Evolutionary conservation across 208 protist species (phyloP).

Genomic region (Trypanosoma avium): DNA sequence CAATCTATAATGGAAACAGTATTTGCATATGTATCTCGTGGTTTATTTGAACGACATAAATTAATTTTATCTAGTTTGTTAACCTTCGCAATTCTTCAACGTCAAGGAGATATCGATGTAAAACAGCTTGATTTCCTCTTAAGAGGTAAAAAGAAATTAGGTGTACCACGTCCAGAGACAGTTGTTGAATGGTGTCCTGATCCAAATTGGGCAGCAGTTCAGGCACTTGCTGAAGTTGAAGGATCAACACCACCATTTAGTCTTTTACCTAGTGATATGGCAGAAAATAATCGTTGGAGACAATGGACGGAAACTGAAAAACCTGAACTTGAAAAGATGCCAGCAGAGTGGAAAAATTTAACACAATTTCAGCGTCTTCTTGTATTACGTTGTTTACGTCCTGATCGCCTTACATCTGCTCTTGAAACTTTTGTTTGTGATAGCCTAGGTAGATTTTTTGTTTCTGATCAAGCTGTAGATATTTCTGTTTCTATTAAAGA

Average conservation of each 20-base stretch:
- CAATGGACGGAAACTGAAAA: slow-evolving; percentile 93
- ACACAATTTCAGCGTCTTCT: slow-evolving; percentile 95
- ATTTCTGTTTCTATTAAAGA: slow-evolving; percentile 95
- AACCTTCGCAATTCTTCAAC: slow-evolving; percentile 92
- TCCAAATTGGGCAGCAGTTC: slow-evolving; percentile 90
- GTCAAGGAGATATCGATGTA: slow-evolving; percentile 71
- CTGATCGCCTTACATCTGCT: slow-evolving; percentile 96
- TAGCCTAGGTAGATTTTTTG: slow-evolving; percentile 94
- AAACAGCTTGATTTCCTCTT: slow-evolving; percentile 96
- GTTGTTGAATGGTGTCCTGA: slow-evolving; percentile 92
- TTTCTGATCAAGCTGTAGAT: slow-evolving; percentile 93
- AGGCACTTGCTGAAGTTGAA: slow-evolving; percentile 91
- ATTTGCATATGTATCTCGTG: slow-evolving; percentile 96
- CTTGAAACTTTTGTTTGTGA: slow-evolving; percentile 93
- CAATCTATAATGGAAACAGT: slow-evolving; percentile 94
- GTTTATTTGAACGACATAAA: slow-evolving; percentile 99
- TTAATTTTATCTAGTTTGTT: slow-evolving; percentile 97
- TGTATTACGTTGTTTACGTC: slow-evolving; percentile 95
- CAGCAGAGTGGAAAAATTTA: slow-evolving; percentile 95
- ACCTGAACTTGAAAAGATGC: slow-evolving; percentile 91
- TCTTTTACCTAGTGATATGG: slow-evolving; percentile 85
- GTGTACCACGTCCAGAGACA: slow-evolving; percentile 84
- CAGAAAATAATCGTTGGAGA: slow-evolving; percentile 91
- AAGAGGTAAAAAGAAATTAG: slow-evolving; percentile 88
- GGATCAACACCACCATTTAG: slow-evolving; percentile 88